Evolutionary conservation across 2,329 filamentous ascomycete genomes (phyloP).

Genomic region (Aspergillus quadricinctus): DNA sequence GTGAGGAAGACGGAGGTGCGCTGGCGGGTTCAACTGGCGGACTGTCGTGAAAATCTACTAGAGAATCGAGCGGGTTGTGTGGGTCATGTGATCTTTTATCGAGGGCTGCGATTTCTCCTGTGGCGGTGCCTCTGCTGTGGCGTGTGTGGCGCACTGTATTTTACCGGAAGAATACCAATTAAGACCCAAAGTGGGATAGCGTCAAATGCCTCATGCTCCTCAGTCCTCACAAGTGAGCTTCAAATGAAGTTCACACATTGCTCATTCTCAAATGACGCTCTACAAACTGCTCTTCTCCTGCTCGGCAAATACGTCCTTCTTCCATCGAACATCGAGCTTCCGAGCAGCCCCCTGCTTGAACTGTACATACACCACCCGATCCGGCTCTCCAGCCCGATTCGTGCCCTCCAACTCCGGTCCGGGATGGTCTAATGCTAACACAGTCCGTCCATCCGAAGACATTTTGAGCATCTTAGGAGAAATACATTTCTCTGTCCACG

Average conservation of each 20-base stretch:
- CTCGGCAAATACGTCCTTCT: constrained; percentile 44
- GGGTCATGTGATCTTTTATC: constrained; percentile 41
- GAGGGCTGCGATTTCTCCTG: constrained; percentile 22
- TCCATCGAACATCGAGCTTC: constrained; percentile 50
- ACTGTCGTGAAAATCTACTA: constrained; percentile 25
- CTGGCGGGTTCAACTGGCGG: constrained; percentile 25
- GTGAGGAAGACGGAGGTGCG: constrained; percentile 24
- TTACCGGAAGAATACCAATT: not conserved
- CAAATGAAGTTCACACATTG: constrained; percentile 14
- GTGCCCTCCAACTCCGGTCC: constrained; percentile 52
- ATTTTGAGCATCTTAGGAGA: constrained; percentile 39
- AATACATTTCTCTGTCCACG: constrained; percentile 47
- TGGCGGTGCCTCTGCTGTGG: not conserved
- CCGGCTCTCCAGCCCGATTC: constrained; percentile 47
- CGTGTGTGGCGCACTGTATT: not conserved
- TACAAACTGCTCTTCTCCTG: constrained; percentile 29
- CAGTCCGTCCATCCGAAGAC: constrained; percentile 45
- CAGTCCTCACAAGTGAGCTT: not conserved
- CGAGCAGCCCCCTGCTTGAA: constrained; percentile 55
- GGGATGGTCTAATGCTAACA: constrained; percentile 52
- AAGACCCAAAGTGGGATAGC: not conserved
- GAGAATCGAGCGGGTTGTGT: constrained; percentile 31
- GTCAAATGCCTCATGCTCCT: not conserved
- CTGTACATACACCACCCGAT: constrained; percentile 54
- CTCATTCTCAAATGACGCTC: too few relatives aligned